phyloP scores from a whole-genome alignment of 768 basidiomycete genomes.

The Amanita fuliginea region DNA sequence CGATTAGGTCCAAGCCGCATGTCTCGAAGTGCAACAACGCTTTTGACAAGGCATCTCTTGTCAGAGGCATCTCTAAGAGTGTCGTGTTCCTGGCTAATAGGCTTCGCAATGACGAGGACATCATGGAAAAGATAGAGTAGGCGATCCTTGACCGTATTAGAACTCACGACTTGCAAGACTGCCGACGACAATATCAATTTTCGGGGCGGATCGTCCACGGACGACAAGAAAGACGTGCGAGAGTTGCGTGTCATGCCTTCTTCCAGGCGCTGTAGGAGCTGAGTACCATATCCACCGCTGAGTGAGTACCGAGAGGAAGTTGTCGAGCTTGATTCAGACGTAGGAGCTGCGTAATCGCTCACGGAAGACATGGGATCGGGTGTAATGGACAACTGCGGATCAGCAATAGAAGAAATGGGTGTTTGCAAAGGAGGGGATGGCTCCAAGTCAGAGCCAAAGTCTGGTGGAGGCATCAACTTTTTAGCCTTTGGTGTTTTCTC shows the following conservation, averaged over 20 bases:
- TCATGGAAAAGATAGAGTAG: slow-evolving; percentile 97
- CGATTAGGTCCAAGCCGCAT: slow-evolving; percentile 63
- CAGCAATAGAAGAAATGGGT: slow-evolving; percentile 16
- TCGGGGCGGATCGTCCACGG: slow-evolving; percentile 78
- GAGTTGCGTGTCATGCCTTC: slow-evolving; percentile 56
- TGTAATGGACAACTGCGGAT: slow-evolving; percentile 52
- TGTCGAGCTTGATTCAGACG: slow-evolving; percentile 66
- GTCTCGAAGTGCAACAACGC: slow-evolving; percentile 68
- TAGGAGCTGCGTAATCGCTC: slow-evolving; percentile 61
- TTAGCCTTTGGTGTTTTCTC: slow-evolving; percentile 32
- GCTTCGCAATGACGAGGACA: slow-evolving; percentile 88
- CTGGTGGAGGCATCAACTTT: slow-evolving; percentile 21
- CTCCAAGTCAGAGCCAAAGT: slow-evolving; percentile 6
- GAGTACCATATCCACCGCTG: slow-evolving; percentile 21
- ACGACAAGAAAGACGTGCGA: slow-evolving; percentile 44
- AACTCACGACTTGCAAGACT: slow-evolving; percentile 88
- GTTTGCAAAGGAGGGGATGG: not conserved
- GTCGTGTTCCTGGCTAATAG: slow-evolving; percentile 62
- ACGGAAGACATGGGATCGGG: slow-evolving; percentile 72
- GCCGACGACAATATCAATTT: slow-evolving; percentile 78
- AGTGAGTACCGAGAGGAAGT: slow-evolving; percentile 59
- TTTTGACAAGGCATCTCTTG: slow-evolving; percentile 81
- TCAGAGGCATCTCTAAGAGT: slow-evolving; percentile 51
- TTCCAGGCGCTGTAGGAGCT: slow-evolving; percentile 60
- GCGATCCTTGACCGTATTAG: slow-evolving; percentile 90